These are phyloP conservation scores for Hemerocallis citrina DNA, from an alignment of 106 monocot genomes.

Conservation along the genomic window DNA sequence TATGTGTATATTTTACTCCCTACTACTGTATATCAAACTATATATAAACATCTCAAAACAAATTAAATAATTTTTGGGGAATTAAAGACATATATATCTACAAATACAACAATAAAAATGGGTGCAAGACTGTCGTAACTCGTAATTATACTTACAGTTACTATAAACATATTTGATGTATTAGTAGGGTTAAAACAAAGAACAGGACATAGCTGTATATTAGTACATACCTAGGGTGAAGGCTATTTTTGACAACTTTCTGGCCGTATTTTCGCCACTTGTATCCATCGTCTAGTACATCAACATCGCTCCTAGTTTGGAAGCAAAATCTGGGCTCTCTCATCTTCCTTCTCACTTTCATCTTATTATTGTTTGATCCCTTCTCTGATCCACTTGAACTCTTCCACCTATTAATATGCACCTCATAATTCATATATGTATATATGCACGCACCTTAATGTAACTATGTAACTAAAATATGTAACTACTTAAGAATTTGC, in stretches of 20 bases:
- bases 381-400: conserved; percentile 21
- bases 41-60: too few species aligned
- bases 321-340: conserved; percentile 82
- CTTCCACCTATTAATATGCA: conserved; percentile 35
- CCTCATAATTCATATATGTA: too few species aligned
- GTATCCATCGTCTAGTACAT: conserved; percentile 77
- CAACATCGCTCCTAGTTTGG: conserved; percentile 76
- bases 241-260: conserved; percentile 79
- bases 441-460: background rate
- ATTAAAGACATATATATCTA: too few species aligned
- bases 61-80: too few species aligned
- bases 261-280: conserved; percentile 87
- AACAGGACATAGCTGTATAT: background rate
- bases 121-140: too few species aligned
- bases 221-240: conserved; percentile 64
- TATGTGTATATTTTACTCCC: too few species aligned
- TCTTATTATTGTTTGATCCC: too few species aligned
- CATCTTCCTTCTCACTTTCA: conserved; percentile 66
- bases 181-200: background rate
- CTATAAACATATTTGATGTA: too few species aligned
- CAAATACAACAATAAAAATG: too few species aligned
- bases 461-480: background rate
- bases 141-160: too few species aligned
- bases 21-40: too few species aligned
- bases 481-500: background rate